phyloP scores from a whole-genome alignment of 176 grass and related monocot species.

The Oryza meyeriana region DNA sequence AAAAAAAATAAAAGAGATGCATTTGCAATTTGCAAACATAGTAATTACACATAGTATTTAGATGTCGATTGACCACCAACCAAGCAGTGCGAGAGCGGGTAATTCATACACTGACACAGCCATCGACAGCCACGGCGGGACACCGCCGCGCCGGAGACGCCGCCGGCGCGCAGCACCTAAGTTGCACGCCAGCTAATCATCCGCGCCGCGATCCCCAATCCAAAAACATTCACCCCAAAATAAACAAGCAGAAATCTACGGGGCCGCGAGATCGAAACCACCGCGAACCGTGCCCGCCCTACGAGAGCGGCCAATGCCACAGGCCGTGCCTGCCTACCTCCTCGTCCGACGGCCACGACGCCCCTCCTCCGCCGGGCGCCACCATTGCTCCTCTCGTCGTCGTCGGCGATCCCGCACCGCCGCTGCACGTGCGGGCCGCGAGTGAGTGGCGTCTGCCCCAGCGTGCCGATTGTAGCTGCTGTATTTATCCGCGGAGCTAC shows the following conservation, averaged over 20 bases:
- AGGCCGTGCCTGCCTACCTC: conserved; percentile 36
- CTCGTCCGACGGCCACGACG: conserved; percentile 42
- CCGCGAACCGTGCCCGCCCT: too few relatives aligned
- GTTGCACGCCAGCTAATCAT: background rate
- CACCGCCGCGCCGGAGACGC: background rate
- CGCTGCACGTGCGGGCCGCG: background rate
- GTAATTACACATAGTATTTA: background rate
- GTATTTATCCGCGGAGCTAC: background rate
- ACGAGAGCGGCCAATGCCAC: conserved; percentile 12
- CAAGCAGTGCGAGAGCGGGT: background rate
- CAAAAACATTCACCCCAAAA: background rate
- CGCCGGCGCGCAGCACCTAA: background rate
- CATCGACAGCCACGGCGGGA: background rate
- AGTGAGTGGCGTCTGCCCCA: background rate
- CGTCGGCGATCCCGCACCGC: conserved; percentile 3
- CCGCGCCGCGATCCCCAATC: background rate
- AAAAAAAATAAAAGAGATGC: background rate
- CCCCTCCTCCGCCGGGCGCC: conserved; percentile 24
- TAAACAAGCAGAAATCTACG: background rate
- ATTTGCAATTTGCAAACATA: background rate
- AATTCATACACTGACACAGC: background rate
- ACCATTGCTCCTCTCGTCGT: conserved; percentile 29
- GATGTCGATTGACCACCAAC: background rate
- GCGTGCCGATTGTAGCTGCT: background rate
- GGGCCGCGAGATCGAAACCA: background rate